Base-by-base conservation (phyloP, 305 asterid genomes). In the Fraxinus greggii region DNA sequence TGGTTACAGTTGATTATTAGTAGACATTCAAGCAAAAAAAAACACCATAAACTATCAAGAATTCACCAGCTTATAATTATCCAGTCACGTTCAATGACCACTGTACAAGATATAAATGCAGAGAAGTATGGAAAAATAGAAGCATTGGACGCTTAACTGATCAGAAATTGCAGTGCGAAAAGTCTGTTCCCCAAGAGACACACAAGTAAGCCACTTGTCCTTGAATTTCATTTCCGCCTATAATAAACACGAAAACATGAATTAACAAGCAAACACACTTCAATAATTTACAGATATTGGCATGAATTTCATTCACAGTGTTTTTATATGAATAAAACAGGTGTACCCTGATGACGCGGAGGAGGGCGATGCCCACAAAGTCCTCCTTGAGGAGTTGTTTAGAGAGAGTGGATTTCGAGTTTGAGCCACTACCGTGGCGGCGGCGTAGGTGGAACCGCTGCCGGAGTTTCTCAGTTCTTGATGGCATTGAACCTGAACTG, bases 211-310 rank as follows among this genome's bases (percentile, higher is more conserved):
- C 98, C 98, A 96, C 80, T 93, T 96, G 88, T 96, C 99, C 93
- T 91, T 94, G 87, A 94, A 93, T 70, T 87, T 81, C 99, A 96
- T 93, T 88, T 94, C 97, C 89, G 99, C 99, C 98, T 95, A 69
- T 36, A 87, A 76, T 23, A 79, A 77, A 35, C 72, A 69, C 6
- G 15, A 59, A 81, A 85, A 82, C 38, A 54, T 42, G 10, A 76
- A 61, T 42, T 33, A 78, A 73, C 74, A 84, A 83, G 51, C 65
- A 74, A 72, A 51, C 48, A n/a, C 79, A 76, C 12, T 56, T 70
- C 48, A 42, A 45, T 19, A 32, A 36, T 31, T 10, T 8, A 54
- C 12, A 29, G 23, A 56, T n/a, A 36, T 48, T 51, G 76, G 33
- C 21, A 78, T 51, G 82, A 9, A 29, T 23, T 21, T 70, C 76